Conservation (phyloP, 73 alveolate genomes). For the Paramecium sexaurelia region DNA sequence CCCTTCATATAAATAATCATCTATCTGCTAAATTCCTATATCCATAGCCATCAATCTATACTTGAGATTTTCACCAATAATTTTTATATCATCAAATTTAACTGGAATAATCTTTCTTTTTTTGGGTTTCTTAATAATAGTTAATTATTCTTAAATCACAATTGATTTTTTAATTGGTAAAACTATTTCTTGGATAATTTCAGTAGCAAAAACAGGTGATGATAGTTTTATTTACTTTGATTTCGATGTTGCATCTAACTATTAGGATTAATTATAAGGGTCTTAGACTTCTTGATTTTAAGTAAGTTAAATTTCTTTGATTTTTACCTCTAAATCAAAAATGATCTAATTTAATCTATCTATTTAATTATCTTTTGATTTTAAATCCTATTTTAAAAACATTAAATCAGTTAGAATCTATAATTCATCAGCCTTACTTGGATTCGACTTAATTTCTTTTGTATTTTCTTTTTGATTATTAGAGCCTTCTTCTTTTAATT, state of each 20-base stretch:
- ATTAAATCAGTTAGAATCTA: neutral
- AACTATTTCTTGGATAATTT: neutral
- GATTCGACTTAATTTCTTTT: neutral
- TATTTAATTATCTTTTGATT: neutral
- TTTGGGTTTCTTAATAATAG: neutral
- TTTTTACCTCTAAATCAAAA: neutral
- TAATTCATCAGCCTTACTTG: conserved; percentile 11
- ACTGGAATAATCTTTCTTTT: conserved; percentile 30
- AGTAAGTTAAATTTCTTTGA: neutral
- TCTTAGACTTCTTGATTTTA: neutral
- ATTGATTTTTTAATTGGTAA: neutral
- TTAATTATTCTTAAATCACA: neutral
- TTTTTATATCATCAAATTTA: neutral
- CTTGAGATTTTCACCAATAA: conserved; percentile 31
- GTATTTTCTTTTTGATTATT: neutral
- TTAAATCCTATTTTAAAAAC: neutral
- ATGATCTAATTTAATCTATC: neutral
- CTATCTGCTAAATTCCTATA: neutral
- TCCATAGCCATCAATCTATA: conserved; percentile 52
- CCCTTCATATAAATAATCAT: neutral
- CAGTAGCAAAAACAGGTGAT: neutral
- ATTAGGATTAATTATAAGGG: neutral
- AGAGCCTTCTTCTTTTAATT: neutral
- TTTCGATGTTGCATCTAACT: neutral
- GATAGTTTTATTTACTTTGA: neutral